Evolutionary conservation across 2,329 filamentous ascomycete species (phyloP).

Genomic region (Trichophyton mentagrophytes): DNA sequence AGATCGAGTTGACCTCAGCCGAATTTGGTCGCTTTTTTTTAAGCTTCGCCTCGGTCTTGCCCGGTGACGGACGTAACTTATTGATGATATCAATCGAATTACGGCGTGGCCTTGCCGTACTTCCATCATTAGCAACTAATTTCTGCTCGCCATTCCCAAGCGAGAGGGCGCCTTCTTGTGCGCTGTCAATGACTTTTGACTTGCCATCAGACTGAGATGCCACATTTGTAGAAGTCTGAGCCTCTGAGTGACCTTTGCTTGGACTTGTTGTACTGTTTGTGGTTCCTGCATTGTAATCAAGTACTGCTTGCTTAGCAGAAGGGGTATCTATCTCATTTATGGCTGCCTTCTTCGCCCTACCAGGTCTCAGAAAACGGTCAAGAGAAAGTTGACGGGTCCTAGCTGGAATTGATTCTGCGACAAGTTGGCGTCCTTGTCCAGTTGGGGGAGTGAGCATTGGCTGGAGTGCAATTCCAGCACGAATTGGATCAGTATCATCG

Average conservation of each 20-base stretch:
- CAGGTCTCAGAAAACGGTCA: conserved; percentile 7
- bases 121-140: neutral
- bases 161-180: neutral
- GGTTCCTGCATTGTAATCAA: neutral
- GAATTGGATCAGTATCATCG: neutral
- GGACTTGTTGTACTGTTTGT: too few relatives aligned
- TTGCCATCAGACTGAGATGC: neutral
- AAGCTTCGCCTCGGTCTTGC: conserved; percentile 1
- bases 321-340: neutral
- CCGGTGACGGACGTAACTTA: conserved; percentile 4
- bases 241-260: neutral
- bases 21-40: conserved; percentile 1
- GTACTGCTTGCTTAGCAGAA: neutral
- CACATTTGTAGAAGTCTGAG: neutral
- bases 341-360: conserved; percentile 6
- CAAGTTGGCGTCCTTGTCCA: neutral
- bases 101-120: neutral
- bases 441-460: neutral
- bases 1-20: neutral
- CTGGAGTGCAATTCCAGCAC: neutral
- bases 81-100: conserved; percentile 10
- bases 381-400: conserved; percentile 6
- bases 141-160: neutral
- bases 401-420: neutral
- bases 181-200: neutral